Conservation (phyloP, 495 filamentous ascomycete species). For the Echria macrotheca region DNA sequence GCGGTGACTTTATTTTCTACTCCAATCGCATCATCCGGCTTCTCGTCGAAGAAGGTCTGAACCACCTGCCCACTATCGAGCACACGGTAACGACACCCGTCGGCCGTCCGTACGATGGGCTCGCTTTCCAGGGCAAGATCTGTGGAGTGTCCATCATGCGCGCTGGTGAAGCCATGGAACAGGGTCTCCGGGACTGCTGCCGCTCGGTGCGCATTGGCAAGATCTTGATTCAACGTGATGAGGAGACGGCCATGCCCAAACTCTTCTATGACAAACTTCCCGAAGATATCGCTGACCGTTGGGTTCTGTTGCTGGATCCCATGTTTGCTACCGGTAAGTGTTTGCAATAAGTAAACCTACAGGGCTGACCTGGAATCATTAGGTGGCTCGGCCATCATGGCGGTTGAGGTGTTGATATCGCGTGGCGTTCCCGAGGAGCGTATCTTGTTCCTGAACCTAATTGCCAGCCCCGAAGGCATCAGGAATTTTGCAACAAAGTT, state of each 20-base stretch:
- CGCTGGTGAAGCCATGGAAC: constrained; percentile 97
- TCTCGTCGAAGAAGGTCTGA: constrained; percentile 95
- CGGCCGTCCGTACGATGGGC: constrained; percentile 79
- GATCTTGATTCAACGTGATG: constrained; percentile 94
- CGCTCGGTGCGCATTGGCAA: constrained; percentile 94
- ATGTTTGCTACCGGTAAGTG: constrained; percentile 99
- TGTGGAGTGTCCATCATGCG: constrained; percentile 98
- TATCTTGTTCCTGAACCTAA: constrained; percentile 92
- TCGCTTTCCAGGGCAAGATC: constrained; percentile 96
- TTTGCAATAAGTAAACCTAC: too few species aligned
- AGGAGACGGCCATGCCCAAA: constrained; percentile 85
- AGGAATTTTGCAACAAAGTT: constrained; percentile 84
- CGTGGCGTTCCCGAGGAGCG: constrained; percentile 90
- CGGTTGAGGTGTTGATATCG: constrained; percentile 82
- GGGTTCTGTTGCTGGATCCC: constrained; percentile 93
- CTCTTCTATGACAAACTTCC: constrained; percentile 97
- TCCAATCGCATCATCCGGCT: constrained; percentile 97
- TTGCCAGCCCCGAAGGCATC: constrained; percentile 90
- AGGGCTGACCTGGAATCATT: too few species aligned
- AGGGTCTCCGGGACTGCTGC: constrained; percentile 93
- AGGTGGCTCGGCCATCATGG: constrained; percentile 94
- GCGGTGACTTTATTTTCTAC: constrained; percentile 98
- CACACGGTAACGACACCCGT: constrained; percentile 87
- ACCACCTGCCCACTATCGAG: constrained; percentile 87
- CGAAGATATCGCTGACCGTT: constrained; percentile 83